phyloP scores from a whole-genome alignment of 2,329 filamentous ascomycete species.

The Pezicula radicicola region DNA sequence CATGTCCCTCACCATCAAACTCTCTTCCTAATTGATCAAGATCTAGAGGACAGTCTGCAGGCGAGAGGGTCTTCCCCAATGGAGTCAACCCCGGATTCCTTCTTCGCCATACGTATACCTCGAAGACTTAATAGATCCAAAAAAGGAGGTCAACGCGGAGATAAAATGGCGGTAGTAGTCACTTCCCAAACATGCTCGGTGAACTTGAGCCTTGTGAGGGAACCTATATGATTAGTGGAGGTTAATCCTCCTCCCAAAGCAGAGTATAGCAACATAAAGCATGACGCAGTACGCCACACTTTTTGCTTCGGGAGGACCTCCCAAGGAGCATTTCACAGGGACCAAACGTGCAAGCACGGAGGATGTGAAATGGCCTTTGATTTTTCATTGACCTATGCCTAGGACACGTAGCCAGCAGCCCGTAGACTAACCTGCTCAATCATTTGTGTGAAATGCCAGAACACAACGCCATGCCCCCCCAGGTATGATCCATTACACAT shows the following conservation, averaged over 20 bases:
- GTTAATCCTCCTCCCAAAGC: slow-evolving; percentile 25
- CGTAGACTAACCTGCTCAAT: slow-evolving; percentile 6
- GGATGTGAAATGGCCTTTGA: slow-evolving; percentile 68
- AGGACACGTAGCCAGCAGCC: slow-evolving; percentile 16
- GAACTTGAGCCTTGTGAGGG: neutral
- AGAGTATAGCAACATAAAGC: slow-evolving; percentile 27
- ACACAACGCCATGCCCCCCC: slow-evolving; percentile 20
- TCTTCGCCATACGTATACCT: slow-evolving; percentile 97
- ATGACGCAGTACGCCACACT: slow-evolving; percentile 10
- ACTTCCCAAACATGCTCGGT: neutral
- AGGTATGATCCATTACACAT: slow-evolving; percentile 7
- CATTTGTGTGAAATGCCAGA: slow-evolving; percentile 14
- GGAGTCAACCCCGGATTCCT: slow-evolving; percentile 49
- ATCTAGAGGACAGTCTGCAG: slow-evolving; percentile 77
- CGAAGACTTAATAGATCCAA: slow-evolving; percentile 63
- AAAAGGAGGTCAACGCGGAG: slow-evolving; percentile 71
- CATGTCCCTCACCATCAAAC: slow-evolving; percentile 87
- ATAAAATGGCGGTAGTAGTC: slow-evolving; percentile 69
- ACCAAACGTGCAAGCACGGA: slow-evolving; percentile 34
- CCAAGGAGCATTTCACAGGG: slow-evolving; percentile 71
- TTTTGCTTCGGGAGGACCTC: slow-evolving; percentile 65
- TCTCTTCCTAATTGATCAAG: slow-evolving; percentile 60
- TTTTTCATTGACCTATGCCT: slow-evolving; percentile 27
- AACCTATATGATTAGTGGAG: slow-evolving; percentile 19
- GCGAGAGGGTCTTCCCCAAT: slow-evolving; percentile 54